phyloP scores from a whole-genome alignment of 1,284 basidiomycete species.

The Cutaneotrichosporon sp. region DNA sequence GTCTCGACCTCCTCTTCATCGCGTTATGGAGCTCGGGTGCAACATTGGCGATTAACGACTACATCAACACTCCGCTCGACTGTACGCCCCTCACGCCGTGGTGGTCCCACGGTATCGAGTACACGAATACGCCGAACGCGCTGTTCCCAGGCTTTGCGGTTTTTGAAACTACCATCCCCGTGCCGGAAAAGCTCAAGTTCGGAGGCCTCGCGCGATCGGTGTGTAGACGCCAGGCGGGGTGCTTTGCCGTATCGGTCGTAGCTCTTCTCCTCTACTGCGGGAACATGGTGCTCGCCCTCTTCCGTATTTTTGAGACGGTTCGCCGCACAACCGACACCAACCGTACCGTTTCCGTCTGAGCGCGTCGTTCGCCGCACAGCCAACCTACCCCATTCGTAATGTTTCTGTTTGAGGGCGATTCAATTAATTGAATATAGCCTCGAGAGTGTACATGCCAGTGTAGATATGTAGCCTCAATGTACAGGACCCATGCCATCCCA shows the following conservation, averaged over 20 bases:
- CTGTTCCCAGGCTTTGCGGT: not conserved
- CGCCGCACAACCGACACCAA: constrained; percentile 35
- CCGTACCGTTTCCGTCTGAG: constrained; percentile 3
- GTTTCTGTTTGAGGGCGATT: not conserved
- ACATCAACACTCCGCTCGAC: constrained; percentile 58
- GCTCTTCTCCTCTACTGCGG: constrained; percentile 50
- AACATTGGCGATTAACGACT: constrained; percentile 58
- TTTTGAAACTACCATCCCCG: constrained; percentile 2
- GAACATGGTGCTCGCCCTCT: constrained; percentile 55
- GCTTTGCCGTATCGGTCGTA: constrained; percentile 48
- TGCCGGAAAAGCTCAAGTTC: constrained; percentile 8
- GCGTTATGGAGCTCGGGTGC: constrained; percentile 50
- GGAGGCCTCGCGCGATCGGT: not conserved
- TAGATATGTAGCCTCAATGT: not conserved
- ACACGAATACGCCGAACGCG: constrained; percentile 6
- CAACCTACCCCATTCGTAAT: constrained; percentile 20
- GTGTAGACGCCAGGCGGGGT: constrained; percentile 52
- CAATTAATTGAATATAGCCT: too few species aligned
- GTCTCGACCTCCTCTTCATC: constrained; percentile 57
- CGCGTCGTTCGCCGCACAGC: constrained; percentile 44
- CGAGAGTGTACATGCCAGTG: not conserved
- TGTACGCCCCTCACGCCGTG: constrained; percentile 51
- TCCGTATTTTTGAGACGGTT: constrained; percentile 57
- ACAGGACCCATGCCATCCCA: not conserved
- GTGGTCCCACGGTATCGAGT: constrained; percentile 35